Evolutionary conservation across 768 basidiomycete genomes (phyloP).

Genomic region (Cubamyces lactineus): DNA sequence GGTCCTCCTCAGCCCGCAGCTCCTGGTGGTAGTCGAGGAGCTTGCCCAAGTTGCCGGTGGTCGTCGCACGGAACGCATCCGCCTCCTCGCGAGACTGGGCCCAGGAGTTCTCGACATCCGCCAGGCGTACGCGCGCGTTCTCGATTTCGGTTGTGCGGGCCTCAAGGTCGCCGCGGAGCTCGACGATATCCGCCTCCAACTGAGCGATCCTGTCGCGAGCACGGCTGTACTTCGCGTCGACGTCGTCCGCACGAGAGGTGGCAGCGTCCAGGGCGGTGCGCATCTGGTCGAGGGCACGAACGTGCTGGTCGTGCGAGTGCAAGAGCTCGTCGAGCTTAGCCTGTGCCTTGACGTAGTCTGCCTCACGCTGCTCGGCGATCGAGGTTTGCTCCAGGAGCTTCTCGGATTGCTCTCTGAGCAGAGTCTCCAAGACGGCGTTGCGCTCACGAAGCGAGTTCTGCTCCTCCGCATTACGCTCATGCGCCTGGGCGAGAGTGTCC

Average conservation of each 20-base stretch:
- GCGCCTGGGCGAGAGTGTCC: constrained; percentile 69
- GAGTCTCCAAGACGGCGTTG: constrained; percentile 59
- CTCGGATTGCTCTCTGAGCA: constrained; percentile 77
- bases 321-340: constrained; percentile 73
- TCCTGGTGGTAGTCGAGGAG: constrained; percentile 88
- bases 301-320: constrained; percentile 77
- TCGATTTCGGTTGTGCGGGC: constrained; percentile 75
- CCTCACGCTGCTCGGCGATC: constrained; percentile 74
- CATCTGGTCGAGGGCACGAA: constrained; percentile 86
- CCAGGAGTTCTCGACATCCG: constrained; percentile 89
- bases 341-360: constrained; percentile 67
- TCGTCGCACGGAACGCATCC: constrained; percentile 84
- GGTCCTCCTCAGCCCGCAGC: constrained; percentile 82
- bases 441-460: constrained; percentile 73
- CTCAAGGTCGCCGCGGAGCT: constrained; percentile 83
- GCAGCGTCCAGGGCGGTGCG: constrained; percentile 76
- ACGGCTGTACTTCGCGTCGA: constrained; percentile 72
- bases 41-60: constrained; percentile 84
- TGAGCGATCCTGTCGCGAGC: constrained; percentile 68
- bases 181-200: constrained; percentile 77
- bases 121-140: constrained; percentile 60
- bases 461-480: constrained; percentile 63
- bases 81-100: constrained; percentile 92
- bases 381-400: constrained; percentile 75
- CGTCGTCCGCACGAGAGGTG: constrained; percentile 75